Evolutionary conservation across 164 flowering plant species (phyloP).

Genomic region (Vitis rotundifolia): DNA sequence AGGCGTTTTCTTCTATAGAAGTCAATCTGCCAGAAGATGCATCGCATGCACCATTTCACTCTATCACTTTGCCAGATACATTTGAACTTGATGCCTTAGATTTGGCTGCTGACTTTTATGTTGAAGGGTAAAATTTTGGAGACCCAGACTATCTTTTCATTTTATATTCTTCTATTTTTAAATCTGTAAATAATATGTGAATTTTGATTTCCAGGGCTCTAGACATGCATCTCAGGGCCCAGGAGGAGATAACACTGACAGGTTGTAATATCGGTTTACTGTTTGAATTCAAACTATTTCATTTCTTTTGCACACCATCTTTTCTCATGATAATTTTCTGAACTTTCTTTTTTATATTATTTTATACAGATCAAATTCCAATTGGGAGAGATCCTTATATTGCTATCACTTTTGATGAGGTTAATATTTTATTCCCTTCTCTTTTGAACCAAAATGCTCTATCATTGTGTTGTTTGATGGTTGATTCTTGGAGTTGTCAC

Average conservation of each 20-base stretch:
- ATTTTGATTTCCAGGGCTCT: conserved; percentile 35
- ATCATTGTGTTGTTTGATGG: not conserved
- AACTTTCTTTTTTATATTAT: not conserved
- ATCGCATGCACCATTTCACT: conserved; percentile 57
- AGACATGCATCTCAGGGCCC: conserved; percentile 56
- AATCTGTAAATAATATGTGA: not conserved
- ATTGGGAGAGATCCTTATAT: conserved; percentile 51
- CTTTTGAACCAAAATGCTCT: not conserved
- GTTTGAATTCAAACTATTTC: not conserved
- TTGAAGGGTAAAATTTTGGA: conserved; percentile 33
- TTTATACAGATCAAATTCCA: conserved; percentile 56
- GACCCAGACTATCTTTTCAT: not conserved
- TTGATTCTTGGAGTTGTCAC: not conserved
- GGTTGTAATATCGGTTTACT: conserved; percentile 35
- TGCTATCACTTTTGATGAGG: conserved; percentile 64
- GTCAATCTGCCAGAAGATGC: conserved; percentile 71
- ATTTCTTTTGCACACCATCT: not conserved
- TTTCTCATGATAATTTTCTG: not conserved
- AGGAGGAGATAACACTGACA: conserved; percentile 76
- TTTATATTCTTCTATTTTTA: not conserved
- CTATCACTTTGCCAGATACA: conserved; percentile 73
- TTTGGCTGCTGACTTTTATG: conserved; percentile 30
- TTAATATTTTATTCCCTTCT: conserved; percentile 9
- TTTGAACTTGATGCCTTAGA: conserved; percentile 72
- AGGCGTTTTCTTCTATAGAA: conserved; percentile 35